Percentiles rank a stretch among this genome's conserved stretches.
Evolutionary conservation across 176 grass and related monocot genomes (phyloP).

Genomic region (Oryza glumipatula): DNA sequence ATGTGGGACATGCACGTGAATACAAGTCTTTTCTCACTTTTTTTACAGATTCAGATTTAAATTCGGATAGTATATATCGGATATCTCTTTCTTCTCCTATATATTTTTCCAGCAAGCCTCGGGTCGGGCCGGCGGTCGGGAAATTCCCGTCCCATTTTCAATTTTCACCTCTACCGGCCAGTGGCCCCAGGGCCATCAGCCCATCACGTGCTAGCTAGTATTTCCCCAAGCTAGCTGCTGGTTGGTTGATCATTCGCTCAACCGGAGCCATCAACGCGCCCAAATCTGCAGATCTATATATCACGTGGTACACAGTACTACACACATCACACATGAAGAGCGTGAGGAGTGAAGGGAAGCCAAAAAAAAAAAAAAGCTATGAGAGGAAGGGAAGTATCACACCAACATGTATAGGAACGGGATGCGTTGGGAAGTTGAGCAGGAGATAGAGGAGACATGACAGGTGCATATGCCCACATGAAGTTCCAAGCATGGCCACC

Average conservation of each 20-base stretch:
- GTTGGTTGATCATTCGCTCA: background rate
- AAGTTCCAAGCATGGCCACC: background rate
- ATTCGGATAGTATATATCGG: too few species aligned
- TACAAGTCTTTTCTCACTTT: too few species aligned
- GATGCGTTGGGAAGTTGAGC: background rate
- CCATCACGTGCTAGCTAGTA: too few species aligned
- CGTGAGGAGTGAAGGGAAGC: background rate
- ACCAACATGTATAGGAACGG: background rate
- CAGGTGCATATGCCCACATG: background rate
- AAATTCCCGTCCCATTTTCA: too few species aligned
- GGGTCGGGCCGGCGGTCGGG: too few species aligned
- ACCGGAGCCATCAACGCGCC: background rate
- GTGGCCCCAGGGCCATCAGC: too few species aligned
- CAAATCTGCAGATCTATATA: background rate
- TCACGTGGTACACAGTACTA: background rate
- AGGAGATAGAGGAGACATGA: background rate
- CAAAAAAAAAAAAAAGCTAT: background rate
- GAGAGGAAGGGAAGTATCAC: background rate
- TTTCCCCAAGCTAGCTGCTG: background rate
- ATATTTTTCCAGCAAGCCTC: too few species aligned
- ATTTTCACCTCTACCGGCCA: too few species aligned
- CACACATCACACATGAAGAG: background rate
- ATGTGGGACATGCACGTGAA: too few species aligned
- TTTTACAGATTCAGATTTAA: too few species aligned
- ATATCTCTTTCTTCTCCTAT: too few species aligned